phyloP scores from a whole-genome alignment of 352 stramenopile species.

The Phytophthora megakarya region DNA sequence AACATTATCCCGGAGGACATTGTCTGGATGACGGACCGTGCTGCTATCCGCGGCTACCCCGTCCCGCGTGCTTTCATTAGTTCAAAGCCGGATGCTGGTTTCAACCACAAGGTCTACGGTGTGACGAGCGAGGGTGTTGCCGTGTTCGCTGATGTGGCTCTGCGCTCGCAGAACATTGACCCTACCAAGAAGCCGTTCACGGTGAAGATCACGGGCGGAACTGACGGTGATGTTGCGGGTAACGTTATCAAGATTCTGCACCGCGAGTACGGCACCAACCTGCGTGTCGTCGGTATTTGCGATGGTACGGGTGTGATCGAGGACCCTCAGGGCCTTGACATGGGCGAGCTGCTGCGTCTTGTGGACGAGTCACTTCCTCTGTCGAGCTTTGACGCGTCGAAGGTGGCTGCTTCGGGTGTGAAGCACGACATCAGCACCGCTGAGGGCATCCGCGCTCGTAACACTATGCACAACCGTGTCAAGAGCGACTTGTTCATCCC shows the following conservation, averaged over 20 bases:
- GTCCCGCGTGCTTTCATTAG: slow-evolving; percentile 87
- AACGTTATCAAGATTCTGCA: slow-evolving; percentile 98
- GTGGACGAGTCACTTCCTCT: slow-evolving; percentile 93
- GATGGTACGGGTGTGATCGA: slow-evolving; percentile 95
- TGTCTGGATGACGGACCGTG: slow-evolving; percentile 85
- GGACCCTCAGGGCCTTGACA: slow-evolving; percentile 95
- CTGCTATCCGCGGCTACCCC: slow-evolving; percentile 74
- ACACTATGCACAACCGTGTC: slow-evolving; percentile 98
- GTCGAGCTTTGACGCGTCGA: slow-evolving; percentile 68
- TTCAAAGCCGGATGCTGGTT: slow-evolving; percentile 82
- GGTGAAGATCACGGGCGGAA: slow-evolving; percentile 93
- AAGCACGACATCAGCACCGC: slow-evolving; percentile 86
- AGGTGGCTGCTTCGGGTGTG: slow-evolving; percentile 55
- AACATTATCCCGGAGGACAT: slow-evolving; percentile 83
- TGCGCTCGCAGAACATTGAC: slow-evolving; percentile 81
- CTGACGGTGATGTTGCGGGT: slow-evolving; percentile 97
- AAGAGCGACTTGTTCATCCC: slow-evolving; percentile 89
- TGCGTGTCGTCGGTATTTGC: slow-evolving; percentile 92
- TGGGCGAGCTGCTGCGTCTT: slow-evolving; percentile 94
- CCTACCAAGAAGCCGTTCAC: slow-evolving; percentile 75
- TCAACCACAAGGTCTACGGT: slow-evolving; percentile 90
- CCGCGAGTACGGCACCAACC: slow-evolving; percentile 92
- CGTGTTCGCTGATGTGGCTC: slow-evolving; percentile 78
- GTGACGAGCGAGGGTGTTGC: slow-evolving; percentile 84
- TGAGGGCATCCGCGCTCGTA: slow-evolving; percentile 91